Base-by-base conservation (phyloP, 768 basidiomycete species). In the Lepiota venenata region DNA sequence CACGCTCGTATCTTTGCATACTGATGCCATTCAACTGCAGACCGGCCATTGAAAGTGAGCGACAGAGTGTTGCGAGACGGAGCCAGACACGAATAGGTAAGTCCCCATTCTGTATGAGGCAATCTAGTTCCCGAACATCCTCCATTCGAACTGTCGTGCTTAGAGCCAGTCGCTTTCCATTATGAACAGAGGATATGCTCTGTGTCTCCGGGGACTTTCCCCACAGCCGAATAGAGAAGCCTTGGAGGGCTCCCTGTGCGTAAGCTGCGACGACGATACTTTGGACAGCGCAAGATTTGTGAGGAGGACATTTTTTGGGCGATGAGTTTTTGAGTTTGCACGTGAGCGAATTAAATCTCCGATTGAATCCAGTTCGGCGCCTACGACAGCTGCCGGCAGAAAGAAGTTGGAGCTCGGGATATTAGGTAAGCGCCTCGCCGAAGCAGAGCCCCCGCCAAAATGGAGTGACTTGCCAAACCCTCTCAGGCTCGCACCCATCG, bases 131-230 rank as follows among this genome's bases (percentile, higher is more conserved):
- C 74, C 76, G 75, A 79, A 68, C 75, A 74, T 69, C 71, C 71
- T 74, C 71, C 68, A 68, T 76, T 48, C 74, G 70, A 68, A 80
- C 84, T 81, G 79, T 76, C 83, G 77, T 78, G 77, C 82, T 87
- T 89, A 71, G 72, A 76, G 83, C 76, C 78, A 82, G 85, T 74
- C 67, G 87, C 77, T 90, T 85, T 88, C 87, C 88, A 61, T 32
- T 75, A 38, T 48, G 59, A 75, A 75, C 72, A 68, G 73, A 80
- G 76, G 72, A 73, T 69, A 77, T 71, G 65, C 82, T 88, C 87
- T 85, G 85, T 79, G 69, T 80, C 88, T 90, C 88, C 88, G 88
- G 88, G 86, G 88, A 90, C 88, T 90, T 91, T 90, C 87, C 88
- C 88, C 88, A 85, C 88, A 90, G 88, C 85, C 60, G 58, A 73